These are phyloP conservation scores for Gymnopilus dilepis DNA, from an alignment of 768 basidiomycete species.

Conservation along the genomic window DNA sequence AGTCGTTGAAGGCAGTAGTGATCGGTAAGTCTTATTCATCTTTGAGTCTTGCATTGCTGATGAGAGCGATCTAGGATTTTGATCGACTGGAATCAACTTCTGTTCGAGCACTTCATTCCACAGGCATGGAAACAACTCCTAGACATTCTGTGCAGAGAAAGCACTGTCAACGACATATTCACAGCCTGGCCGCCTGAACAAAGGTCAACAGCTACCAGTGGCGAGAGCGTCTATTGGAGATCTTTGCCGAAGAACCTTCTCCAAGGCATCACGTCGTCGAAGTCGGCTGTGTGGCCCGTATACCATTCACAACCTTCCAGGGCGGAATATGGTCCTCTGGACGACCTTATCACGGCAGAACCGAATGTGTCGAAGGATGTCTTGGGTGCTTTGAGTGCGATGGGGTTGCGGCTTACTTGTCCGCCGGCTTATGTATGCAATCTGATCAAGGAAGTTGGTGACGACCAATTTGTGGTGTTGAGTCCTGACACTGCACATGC, in stretches of 20 bases:
- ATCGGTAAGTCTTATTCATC: slow-evolving; percentile 40
- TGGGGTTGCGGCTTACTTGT: slow-evolving; percentile 40
- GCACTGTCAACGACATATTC: slow-evolving; percentile 36
- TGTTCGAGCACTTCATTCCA: slow-evolving; percentile 53
- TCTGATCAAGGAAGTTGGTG: slow-evolving; percentile 26
- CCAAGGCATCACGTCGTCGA: slow-evolving; percentile 27
- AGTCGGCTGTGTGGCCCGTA: slow-evolving; percentile 42
- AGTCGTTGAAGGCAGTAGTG: slow-evolving; percentile 40
- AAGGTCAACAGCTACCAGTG: slow-evolving; percentile 31
- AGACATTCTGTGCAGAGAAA: slow-evolving; percentile 32
- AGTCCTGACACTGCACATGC: slow-evolving; percentile 37
- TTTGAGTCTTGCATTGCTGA: background rate
- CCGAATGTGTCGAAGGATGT: slow-evolving; percentile 22
- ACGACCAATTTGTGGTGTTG: slow-evolving; percentile 21
- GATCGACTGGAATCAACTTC: slow-evolving; percentile 51
- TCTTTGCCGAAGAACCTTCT: slow-evolving; percentile 37
- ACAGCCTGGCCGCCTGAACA: slow-evolving; percentile 45
- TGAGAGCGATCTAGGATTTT: slow-evolving; percentile 37
- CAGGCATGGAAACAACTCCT: slow-evolving; percentile 46
- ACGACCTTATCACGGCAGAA: slow-evolving; percentile 33
- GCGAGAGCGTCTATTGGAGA: slow-evolving; percentile 47
- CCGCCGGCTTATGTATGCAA: slow-evolving; percentile 41
- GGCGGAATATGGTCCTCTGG: slow-evolving; percentile 17
- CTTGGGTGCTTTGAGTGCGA: slow-evolving; percentile 34
- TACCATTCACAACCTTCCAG: slow-evolving; percentile 14